These are phyloP conservation scores for Leonotis leonurus DNA, from an alignment of 257 asterid species.

Conservation along the genomic window DNA sequence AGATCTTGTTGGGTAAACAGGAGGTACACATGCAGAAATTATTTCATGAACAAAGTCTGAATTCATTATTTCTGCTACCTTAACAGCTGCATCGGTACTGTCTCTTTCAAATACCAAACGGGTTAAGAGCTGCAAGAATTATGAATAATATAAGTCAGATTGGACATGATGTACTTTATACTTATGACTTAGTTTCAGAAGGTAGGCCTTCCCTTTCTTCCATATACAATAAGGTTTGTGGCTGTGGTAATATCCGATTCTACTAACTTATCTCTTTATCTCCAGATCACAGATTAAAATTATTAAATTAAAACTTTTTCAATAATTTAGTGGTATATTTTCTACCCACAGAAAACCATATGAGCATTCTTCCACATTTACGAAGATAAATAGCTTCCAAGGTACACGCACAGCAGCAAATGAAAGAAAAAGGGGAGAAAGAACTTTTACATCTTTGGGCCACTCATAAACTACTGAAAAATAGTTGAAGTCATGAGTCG, in stretches of 20 bases:
- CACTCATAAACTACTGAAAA: slow-evolving; percentile 92
- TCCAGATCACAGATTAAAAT: not conserved
- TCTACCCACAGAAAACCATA: slow-evolving; percentile 10
- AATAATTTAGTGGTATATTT: not conserved
- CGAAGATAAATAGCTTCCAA: not conserved
- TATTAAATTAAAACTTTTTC: not conserved
- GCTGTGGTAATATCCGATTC: not conserved
- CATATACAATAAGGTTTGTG: not conserved
- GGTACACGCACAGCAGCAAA: slow-evolving; percentile 1
- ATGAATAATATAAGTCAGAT: slow-evolving; percentile 17
- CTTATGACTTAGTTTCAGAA: slow-evolving; percentile 8
- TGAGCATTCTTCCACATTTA: not conserved
- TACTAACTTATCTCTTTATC: slow-evolving; percentile 1
- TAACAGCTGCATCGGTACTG: slow-evolving; percentile 95
- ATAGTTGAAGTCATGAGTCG: slow-evolving; percentile 97
- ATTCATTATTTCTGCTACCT: slow-evolving; percentile 91
- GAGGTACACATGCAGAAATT: slow-evolving; percentile 96
- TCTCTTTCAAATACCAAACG: slow-evolving; percentile 89
- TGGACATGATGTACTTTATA: not conserved
- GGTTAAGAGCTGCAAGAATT: slow-evolving; percentile 73
- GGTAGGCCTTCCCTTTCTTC: slow-evolving; percentile 5
- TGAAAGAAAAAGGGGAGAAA: slow-evolving; percentile 16
- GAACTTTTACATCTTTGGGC: slow-evolving; percentile 87
- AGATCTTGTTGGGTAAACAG: slow-evolving; percentile 95
- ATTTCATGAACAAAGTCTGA: slow-evolving; percentile 97